A percentile compares a stretch with the other conserved stretches of the same genome.
These are phyloP conservation scores for Xylaria flabelliformis DNA, from an alignment of 495 filamentous ascomycete species.

Conservation along the genomic window DNA sequence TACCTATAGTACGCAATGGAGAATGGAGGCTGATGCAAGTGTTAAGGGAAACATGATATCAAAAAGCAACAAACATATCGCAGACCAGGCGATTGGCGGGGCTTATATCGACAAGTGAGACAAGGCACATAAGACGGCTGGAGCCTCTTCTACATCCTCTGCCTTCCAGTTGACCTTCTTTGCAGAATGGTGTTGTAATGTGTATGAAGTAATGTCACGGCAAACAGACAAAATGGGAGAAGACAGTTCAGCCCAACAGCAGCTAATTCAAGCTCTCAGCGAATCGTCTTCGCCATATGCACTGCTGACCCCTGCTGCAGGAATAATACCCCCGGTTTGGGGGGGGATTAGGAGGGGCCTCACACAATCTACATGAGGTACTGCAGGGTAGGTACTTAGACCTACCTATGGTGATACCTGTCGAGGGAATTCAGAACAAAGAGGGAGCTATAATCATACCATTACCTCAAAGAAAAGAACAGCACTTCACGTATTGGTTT, in stretches of 20 bases:
- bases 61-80: neutral
- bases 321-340: slow-evolving; percentile 25
- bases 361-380: neutral
- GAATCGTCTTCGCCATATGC: slow-evolving; percentile 31
- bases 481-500: neutral
- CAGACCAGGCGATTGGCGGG: neutral
- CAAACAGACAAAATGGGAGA: neutral
- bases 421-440: neutral
- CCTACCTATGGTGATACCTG: neutral
- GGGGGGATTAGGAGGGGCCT: neutral
- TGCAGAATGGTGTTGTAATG: neutral
- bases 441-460: neutral
- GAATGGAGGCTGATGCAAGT: neutral
- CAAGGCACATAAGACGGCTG: slow-evolving; percentile 11
- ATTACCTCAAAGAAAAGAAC: no score
- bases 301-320: slow-evolving; percentile 35
- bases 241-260: slow-evolving; percentile 38
- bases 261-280: slow-evolving; percentile 36
- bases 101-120: neutral
- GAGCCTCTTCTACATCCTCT: neutral
- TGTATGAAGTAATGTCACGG: neutral
- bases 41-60: neutral
- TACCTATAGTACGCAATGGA: neutral
- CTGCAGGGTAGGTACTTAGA: no score
- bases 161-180: neutral